phyloP scores from a whole-genome alignment of 1,139 yeast species.

The Debaryomyces subglobosus region DNA sequence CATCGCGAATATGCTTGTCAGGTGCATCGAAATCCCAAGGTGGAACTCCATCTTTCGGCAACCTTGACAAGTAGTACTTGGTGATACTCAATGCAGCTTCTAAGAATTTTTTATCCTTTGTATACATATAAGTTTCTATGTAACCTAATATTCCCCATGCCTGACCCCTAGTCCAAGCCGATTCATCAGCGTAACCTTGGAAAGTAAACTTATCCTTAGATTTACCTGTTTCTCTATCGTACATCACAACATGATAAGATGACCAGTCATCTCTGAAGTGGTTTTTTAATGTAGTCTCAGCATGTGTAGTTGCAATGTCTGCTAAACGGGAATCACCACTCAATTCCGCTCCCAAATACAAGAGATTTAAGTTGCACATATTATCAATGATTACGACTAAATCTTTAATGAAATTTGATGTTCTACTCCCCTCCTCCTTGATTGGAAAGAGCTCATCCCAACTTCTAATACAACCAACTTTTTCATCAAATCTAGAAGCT shows the following conservation, averaged over 20 bases:
- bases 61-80: constrained; percentile 22
- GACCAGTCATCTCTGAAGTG: constrained; percentile 28
- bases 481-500: constrained; percentile 23
- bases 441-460: constrained; percentile 21
- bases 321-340: constrained; percentile 28
- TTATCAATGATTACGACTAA: constrained; percentile 31
- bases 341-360: constrained; percentile 25
- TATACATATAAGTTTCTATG: constrained; percentile 24
- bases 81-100: constrained; percentile 23
- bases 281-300: constrained; percentile 26
- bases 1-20: constrained; percentile 22
- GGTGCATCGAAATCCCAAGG: constrained; percentile 34
- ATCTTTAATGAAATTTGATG: constrained; percentile 19
- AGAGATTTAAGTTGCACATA: constrained; percentile 30
- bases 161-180: constrained; percentile 31
- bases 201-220: constrained; percentile 23
- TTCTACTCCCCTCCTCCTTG: constrained; percentile 12
- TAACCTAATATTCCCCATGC: constrained; percentile 31
- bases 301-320: constrained; percentile 28
- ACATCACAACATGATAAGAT: constrained; percentile 26
- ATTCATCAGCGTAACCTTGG: constrained; percentile 28
- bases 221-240: constrained; percentile 21
- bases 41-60: constrained; percentile 27
- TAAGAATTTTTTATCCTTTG: constrained; percentile 22
- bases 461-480: constrained; percentile 26